Conservation (phyloP, 306 rosid species). For the Trifolium pratense region DNA sequence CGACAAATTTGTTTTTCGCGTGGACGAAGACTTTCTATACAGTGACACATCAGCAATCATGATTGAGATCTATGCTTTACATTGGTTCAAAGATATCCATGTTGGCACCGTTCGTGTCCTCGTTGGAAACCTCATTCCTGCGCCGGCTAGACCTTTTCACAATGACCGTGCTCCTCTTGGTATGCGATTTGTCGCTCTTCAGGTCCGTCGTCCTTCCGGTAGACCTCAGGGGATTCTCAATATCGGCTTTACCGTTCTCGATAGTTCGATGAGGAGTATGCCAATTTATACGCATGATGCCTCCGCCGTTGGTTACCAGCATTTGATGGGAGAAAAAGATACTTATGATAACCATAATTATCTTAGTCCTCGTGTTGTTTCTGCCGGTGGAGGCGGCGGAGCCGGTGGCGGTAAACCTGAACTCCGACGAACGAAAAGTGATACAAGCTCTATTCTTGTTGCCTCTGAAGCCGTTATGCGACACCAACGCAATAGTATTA, state of each 20-base stretch:
- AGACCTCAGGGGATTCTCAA: constrained; percentile 90
- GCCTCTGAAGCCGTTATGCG: constrained; percentile 50
- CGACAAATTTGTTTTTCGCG: constrained; percentile 88
- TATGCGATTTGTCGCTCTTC: constrained; percentile 83
- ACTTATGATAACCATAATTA: constrained; percentile 45
- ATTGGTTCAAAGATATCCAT: constrained; percentile 85
- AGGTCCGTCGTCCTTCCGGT: constrained; percentile 77
- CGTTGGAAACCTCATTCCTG: constrained; percentile 65
- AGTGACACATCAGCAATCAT: constrained; percentile 73
- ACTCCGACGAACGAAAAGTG: constrained; percentile 75
- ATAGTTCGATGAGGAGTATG: constrained; percentile 92
- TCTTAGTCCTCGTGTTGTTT: constrained; percentile 30
- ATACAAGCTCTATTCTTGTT: constrained; percentile 66
- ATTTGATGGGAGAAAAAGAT: constrained; percentile 81
- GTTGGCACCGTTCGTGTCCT: constrained; percentile 84
- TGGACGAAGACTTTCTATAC: constrained; percentile 69
- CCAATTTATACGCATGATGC: constrained; percentile 69
- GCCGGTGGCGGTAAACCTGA: constrained; percentile 32
- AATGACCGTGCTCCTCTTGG: constrained; percentile 53
- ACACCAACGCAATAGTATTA: constrained; percentile 29
- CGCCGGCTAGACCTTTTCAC: constrained; percentile 36
- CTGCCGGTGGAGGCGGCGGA: background rate
- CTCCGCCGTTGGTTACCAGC: constrained; percentile 78
- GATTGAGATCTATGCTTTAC: constrained; percentile 84
- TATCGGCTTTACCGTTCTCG: constrained; percentile 74